Evolutionary conservation across 139 green algal genomes (phyloP).

Genomic region (Volvox reticuliferus): DNA sequence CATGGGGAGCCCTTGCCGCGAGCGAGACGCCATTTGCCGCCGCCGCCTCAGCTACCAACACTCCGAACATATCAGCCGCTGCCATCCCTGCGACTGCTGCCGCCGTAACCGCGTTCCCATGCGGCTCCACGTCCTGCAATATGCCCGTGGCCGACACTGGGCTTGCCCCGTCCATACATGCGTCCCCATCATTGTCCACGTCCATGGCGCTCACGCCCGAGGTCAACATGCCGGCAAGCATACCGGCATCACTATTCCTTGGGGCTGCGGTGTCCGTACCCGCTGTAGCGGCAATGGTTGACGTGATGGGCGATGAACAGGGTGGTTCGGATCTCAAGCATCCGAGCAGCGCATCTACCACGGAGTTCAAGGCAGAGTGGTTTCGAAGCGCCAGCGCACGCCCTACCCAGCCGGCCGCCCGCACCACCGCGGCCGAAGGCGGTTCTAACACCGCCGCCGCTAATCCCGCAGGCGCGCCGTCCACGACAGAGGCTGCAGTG

Average conservation of each 20-base stretch:
- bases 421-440: not conserved
- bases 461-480: not conserved
- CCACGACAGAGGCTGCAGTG: not conserved
- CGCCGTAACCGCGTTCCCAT: not conserved
- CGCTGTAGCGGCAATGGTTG: not conserved
- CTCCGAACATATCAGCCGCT: constrained; percentile 13
- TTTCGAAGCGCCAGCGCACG: constrained; percentile 29
- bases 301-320: not conserved
- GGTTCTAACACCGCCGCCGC: not conserved
- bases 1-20: not conserved
- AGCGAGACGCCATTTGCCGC: not conserved
- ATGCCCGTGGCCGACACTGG: not conserved
- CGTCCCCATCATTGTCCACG: not conserved
- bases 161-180: not conserved
- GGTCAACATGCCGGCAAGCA: no score
- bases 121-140: not conserved
- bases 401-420: constrained; percentile 30
- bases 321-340: not conserved
- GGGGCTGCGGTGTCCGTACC: not conserved
- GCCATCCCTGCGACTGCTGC: not conserved
- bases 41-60: constrained; percentile 10
- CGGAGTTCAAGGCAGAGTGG: not conserved
- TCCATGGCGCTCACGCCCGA: no score
- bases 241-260: no score
- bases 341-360: not conserved